These are phyloP conservation scores for Collybia mongolica DNA, from an alignment of 768 basidiomycete genomes.

Conservation along the genomic window DNA sequence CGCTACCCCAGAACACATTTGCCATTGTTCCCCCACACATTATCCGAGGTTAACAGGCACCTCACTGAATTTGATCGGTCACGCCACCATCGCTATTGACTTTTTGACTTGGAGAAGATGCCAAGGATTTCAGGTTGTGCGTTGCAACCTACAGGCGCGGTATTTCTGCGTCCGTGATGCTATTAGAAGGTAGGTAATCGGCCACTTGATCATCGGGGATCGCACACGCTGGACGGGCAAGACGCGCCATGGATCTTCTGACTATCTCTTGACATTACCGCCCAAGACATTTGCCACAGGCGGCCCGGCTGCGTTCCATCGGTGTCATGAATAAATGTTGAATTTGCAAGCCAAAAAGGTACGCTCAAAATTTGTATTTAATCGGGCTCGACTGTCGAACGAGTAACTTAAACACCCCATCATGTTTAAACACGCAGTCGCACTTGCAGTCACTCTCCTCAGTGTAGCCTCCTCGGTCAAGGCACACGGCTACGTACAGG, in stretches of 20 bases:
- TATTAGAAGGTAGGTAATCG: neutral
- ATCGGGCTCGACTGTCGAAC: too few relatives aligned
- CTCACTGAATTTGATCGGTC: slow-evolving; percentile 3
- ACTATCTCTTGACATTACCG: too few relatives aligned
- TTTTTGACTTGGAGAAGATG: slow-evolving; percentile 1
- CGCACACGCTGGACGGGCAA: neutral
- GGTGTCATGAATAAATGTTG: neutral
- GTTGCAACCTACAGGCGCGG: neutral
- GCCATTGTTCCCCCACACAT: slow-evolving; percentile 10
- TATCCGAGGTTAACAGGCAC: slow-evolving; percentile 14
- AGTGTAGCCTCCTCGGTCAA: slow-evolving; percentile 16
- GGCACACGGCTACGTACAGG: slow-evolving; percentile 40
- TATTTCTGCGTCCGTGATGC: neutral
- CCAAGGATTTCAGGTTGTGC: slow-evolving; percentile 5
- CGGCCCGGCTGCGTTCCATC: too few relatives aligned
- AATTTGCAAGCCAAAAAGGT: too few relatives aligned
- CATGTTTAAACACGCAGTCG: slow-evolving; percentile 7
- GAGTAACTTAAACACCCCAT: too few relatives aligned
- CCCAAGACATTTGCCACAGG: too few relatives aligned
- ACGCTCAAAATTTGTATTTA: too few relatives aligned
- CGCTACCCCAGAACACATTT: neutral
- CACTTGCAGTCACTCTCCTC: slow-evolving; percentile 6
- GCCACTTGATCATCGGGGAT: slow-evolving; percentile 10
- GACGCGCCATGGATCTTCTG: slow-evolving; percentile 1
- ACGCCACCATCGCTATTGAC: slow-evolving; percentile 6